These are phyloP conservation scores for Tuber calosporum DNA, from an alignment of 495 filamentous ascomycete species.

Conservation along the genomic window DNA sequence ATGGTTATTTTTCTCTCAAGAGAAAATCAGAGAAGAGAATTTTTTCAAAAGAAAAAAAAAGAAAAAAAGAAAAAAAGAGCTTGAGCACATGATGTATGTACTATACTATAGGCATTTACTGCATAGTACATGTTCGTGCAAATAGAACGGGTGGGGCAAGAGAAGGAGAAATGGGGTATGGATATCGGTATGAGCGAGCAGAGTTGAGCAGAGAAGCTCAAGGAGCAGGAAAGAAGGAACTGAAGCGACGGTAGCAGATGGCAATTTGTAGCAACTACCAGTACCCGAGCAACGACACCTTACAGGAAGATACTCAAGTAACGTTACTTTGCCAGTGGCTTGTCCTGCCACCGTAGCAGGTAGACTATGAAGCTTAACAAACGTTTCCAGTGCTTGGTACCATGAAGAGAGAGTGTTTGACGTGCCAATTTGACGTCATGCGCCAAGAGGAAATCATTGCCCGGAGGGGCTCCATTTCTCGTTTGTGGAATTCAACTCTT, in stretches of 20 bases:
- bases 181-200: neutral
- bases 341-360: neutral
- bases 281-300: neutral
- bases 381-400: neutral
- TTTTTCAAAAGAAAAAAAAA: neutral
- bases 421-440: slow-evolving; percentile 36
- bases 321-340: neutral
- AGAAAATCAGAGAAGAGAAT: neutral
- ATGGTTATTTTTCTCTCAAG: neutral
- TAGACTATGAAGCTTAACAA: neutral
- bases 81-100: neutral
- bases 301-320: neutral
- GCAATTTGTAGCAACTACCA: neutral
- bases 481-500: neutral
- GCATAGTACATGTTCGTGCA: neutral
- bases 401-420: slow-evolving; percentile 15
- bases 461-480: slow-evolving; percentile 1
- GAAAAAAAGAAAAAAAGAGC: neutral
- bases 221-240: neutral
- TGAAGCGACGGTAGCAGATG: neutral
- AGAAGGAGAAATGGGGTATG: neutral
- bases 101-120: neutral
- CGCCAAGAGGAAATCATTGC: slow-evolving; percentile 16
- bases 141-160: neutral
- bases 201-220: neutral